A percentile compares a stretch with the other conserved stretches of the same genome.
Evolutionary conservation across 768 basidiomycete genomes (phyloP).

Genomic region (Chlorophyllum brunneum): DNA sequence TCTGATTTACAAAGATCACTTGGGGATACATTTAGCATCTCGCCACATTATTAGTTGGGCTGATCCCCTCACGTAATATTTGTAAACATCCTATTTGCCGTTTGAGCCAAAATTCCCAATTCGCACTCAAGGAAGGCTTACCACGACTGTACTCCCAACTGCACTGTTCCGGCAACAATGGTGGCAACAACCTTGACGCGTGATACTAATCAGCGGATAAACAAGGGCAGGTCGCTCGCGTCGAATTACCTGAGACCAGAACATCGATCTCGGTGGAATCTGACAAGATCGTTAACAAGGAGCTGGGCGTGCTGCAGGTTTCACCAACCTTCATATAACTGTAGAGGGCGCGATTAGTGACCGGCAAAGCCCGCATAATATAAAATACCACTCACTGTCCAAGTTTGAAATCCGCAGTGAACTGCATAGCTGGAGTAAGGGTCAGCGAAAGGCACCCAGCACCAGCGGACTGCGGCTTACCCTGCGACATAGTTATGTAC

Average conservation of each 20-base stretch:
- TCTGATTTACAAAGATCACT: slow-evolving; percentile 43
- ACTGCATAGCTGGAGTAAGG: slow-evolving; percentile 49
- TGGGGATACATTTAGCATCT: too few species aligned
- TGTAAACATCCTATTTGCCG: slow-evolving; percentile 50
- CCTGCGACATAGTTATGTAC: slow-evolving; percentile 61
- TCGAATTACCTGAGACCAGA: slow-evolving; percentile 50
- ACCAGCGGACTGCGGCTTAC: slow-evolving; percentile 15
- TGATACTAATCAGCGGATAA: not conserved
- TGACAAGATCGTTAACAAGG: slow-evolving; percentile 16
- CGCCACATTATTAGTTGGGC: too few species aligned
- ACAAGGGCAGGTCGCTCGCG: not conserved
- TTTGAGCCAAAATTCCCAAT: not conserved
- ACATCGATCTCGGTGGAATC: slow-evolving; percentile 64
- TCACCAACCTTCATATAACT: slow-evolving; percentile 27
- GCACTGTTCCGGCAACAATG: slow-evolving; percentile 59
- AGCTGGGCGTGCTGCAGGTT: not conserved
- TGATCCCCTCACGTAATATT: slow-evolving; percentile 58
- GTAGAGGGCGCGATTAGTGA: not conserved
- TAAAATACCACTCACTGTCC: slow-evolving; percentile 55
- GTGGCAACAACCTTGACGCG: slow-evolving; percentile 45
- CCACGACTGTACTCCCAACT: slow-evolving; percentile 67
- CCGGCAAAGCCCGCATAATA: not conserved
- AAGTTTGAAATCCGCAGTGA: slow-evolving; percentile 72
- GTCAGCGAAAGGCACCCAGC: slow-evolving; percentile 14
- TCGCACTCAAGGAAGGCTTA: slow-evolving; percentile 17